phyloP scores from a whole-genome alignment of 805 yeast species.

The Nakazawaea holstii region DNA sequence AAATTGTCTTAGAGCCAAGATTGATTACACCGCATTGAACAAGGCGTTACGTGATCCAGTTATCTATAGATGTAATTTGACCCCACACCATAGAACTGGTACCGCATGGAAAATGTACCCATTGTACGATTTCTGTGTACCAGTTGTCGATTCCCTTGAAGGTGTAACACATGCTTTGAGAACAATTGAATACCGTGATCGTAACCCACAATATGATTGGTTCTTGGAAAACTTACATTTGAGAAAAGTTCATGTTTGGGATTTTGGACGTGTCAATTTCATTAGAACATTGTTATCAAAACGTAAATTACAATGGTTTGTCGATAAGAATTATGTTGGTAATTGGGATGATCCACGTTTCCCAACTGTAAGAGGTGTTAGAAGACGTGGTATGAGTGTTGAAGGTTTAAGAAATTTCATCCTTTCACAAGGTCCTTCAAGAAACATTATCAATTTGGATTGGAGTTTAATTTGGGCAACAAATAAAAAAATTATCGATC shows the following conservation, averaged over 20 bases:
- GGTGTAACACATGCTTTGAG: constrained; percentile 98
- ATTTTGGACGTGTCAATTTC: constrained; percentile 95
- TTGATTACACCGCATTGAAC: constrained; percentile 85
- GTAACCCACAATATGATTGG: constrained; percentile 98
- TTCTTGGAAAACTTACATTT: constrained; percentile 73
- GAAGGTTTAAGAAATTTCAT: constrained; percentile 95
- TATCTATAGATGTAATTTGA: constrained; percentile 92
- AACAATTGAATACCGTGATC: constrained; percentile 97
- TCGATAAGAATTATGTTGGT: constrained; percentile 78
- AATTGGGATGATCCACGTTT: constrained; percentile 99
- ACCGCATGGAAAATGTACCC: constrained; percentile 93
- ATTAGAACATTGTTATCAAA: constrained; percentile 92
- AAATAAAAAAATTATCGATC: constrained; percentile 96
- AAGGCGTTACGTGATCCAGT: constrained; percentile 98
- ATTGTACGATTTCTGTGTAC: constrained; percentile 98
- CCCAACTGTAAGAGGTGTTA: constrained; percentile 99
- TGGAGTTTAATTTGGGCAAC: constrained; percentile 98
- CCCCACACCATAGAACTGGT: constrained; percentile 98
- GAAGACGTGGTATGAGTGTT: constrained; percentile 99
- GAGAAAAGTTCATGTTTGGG: constrained; percentile 96
- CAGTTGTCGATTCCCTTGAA: constrained; percentile 90
- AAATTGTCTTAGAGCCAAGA: constrained; percentile 95
- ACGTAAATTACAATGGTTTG: constrained; percentile 99
- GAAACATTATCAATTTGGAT: constrained; percentile 92
- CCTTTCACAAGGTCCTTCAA: constrained; percentile 95